Evolutionary conservation across 2,329 filamentous ascomycete genomes (phyloP), one percentile per base, ranked within the genome.

Genomic region (Fusarium torreyae): DNA sequence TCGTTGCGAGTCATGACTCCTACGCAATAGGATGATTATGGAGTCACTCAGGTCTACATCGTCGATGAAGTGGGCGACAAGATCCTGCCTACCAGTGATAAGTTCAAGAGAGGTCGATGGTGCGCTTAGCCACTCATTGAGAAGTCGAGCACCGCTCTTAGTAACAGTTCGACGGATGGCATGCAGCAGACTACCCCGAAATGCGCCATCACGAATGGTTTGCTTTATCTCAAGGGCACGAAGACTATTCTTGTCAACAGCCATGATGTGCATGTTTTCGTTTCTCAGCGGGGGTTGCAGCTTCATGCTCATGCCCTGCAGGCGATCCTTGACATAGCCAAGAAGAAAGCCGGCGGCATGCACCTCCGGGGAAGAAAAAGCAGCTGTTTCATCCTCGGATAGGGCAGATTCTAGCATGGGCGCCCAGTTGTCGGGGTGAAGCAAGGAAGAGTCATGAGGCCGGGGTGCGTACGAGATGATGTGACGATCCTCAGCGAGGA

Each of bases 211-310:
- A 49, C 92, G 88, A 51, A 97, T 89, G 0, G 96, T 98, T 76
- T 90, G 89, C 69, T 93, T 90, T 69, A 99, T 93, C 79, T 99
- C 96, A 6, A 99, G 85, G 2, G 94, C 93, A 62, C 93, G 88
- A 81, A 99, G 86, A 70, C 92, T 98, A 75, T 94, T 97, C 76
- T 92, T 94, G 81, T 99, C 96, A 70, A 99, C 97, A 51, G 83
- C 87, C 93, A 99, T 96, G 68, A 92, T 89, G 66, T 97, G 89
- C 75, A 92, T 85, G 52, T 88, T 86, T 69, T 92, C 89, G 70
- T 93, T 88, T 62, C 93, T 91, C 36, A 91, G 82, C 3, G 96
- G 96, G 44, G 93, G 90, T 77, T 97, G 94, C 40, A 99, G 85
- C 78, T 92, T 94, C 82, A 97, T 89, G 74, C 88, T 90, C 54